Evolutionary conservation across 192 early-diverging fungal species (phyloP).

Genomic region (Chytriomyces sp.): DNA sequence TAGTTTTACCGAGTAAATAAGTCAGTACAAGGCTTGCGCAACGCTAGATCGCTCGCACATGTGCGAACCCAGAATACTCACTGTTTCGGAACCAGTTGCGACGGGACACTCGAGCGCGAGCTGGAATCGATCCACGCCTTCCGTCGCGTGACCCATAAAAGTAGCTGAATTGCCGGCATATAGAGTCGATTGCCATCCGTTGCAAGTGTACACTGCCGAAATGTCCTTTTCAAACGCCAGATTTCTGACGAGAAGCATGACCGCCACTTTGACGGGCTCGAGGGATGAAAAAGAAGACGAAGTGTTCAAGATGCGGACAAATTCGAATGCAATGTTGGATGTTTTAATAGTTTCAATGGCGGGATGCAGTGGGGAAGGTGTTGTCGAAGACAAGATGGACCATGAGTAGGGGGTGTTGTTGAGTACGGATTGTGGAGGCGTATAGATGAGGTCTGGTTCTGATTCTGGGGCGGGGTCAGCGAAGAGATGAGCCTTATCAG

Average conservation of each 20-base stretch:
- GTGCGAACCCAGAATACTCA: too few relatives aligned
- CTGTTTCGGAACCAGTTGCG: too few relatives aligned
- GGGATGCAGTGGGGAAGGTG: slow-evolving; percentile 10
- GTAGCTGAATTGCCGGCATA: too few relatives aligned
- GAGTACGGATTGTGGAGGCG: background rate
- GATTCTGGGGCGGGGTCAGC: background rate
- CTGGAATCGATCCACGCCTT: too few relatives aligned
- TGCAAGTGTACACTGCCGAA: slow-evolving; percentile 73
- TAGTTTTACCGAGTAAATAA: slow-evolving; percentile 7
- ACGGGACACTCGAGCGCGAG: too few relatives aligned
- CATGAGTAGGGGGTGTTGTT: background rate
- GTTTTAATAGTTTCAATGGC: background rate
- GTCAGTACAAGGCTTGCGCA: too few relatives aligned
- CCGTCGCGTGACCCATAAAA: too few relatives aligned
- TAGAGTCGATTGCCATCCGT: slow-evolving; percentile 79
- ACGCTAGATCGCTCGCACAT: background rate
- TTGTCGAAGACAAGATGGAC: slow-evolving; percentile 22
- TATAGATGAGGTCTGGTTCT: background rate
- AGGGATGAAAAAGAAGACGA: slow-evolving; percentile 55
- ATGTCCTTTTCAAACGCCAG: slow-evolving; percentile 84
- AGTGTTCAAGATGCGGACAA: slow-evolving; percentile 10
- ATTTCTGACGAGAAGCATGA: slow-evolving; percentile 76
- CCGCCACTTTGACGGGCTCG: slow-evolving; percentile 37
- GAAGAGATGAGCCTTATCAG: background rate
- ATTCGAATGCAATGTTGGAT: slow-evolving; percentile 16